Conservation (phyloP, 176 grass and related monocot genomes). For the Tuctoria greenei region DNA sequence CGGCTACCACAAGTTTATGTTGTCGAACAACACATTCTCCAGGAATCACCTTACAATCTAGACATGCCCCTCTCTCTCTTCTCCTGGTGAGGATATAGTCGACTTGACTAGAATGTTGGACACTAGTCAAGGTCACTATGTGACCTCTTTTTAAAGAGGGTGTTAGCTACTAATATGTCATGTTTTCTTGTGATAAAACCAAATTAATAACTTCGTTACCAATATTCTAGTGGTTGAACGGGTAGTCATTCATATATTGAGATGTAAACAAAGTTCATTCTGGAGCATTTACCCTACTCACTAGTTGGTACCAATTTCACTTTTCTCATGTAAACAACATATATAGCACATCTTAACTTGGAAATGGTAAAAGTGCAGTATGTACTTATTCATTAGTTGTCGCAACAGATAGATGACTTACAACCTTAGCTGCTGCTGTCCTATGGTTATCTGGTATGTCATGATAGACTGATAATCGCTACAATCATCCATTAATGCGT, state of each 20-base stretch:
- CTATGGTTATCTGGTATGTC: background rate
- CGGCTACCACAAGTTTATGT: too few species aligned
- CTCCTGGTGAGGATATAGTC: too few species aligned
- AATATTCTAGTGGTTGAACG: background rate
- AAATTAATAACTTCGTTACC: background rate
- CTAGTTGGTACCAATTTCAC: background rate
- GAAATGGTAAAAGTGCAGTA: background rate
- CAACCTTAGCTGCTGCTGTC: background rate
- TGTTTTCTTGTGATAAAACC: slow-evolving; percentile 11
- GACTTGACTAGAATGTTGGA: too few species aligned
- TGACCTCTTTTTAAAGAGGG: too few species aligned
- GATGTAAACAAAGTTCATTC: background rate
- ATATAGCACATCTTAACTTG: background rate
- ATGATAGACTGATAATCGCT: background rate
- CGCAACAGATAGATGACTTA: slow-evolving; percentile 2
- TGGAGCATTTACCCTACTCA: background rate
- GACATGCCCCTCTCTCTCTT: too few species aligned
- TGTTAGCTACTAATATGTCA: too few species aligned
- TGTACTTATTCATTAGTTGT: background rate
- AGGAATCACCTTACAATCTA: too few species aligned
- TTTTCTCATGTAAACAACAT: background rate
- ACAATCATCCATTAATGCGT: background rate
- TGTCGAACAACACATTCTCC: too few species aligned
- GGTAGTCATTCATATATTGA: slow-evolving; percentile 4
- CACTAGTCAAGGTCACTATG: too few species aligned